Percentiles rank a stretch among this genome's conserved stretches.
Conservation (phyloP, 352 stramenopile species). For the Globisporangium nunn region DNA sequence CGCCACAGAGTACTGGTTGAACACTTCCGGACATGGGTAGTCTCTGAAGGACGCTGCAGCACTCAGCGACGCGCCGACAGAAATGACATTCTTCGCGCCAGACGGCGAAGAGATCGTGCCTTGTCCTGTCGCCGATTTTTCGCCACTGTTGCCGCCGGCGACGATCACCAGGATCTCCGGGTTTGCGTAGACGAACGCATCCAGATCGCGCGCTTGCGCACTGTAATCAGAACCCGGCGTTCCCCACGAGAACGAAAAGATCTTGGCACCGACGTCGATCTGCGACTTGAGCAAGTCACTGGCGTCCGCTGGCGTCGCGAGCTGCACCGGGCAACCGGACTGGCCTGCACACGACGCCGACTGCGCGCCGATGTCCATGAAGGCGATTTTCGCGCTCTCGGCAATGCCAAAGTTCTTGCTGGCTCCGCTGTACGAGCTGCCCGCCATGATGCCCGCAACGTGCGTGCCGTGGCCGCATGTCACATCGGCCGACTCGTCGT, state of each 20-base stretch:
- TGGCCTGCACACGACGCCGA: constrained; percentile 34
- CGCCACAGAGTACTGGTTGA: constrained; percentile 71
- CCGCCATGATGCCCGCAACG: constrained; percentile 72
- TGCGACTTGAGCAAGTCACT: constrained; percentile 57
- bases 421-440: constrained; percentile 60
- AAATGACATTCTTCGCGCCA: constrained; percentile 82
- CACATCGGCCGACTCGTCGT: constrained; percentile 57
- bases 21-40: constrained; percentile 43
- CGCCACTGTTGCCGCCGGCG: constrained; percentile 85
- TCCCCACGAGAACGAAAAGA: constrained; percentile 85
- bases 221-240: constrained; percentile 74
- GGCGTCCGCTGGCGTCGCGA: constrained; percentile 58
- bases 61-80: constrained; percentile 73
- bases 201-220: constrained; percentile 63
- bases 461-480: constrained; percentile 87
- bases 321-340: constrained; percentile 39
- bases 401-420: constrained; percentile 65
- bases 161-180: constrained; percentile 82
- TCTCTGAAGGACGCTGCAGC: constrained; percentile 38
- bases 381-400: constrained; percentile 74
- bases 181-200: constrained; percentile 81
- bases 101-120: constrained; percentile 79
- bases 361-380: constrained; percentile 87
- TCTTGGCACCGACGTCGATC: constrained; percentile 59
- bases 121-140: constrained; percentile 37